These are phyloP conservation scores for Poa pratensis DNA, from an alignment of 176 grass and related monocot species.

Conservation along the genomic window DNA sequence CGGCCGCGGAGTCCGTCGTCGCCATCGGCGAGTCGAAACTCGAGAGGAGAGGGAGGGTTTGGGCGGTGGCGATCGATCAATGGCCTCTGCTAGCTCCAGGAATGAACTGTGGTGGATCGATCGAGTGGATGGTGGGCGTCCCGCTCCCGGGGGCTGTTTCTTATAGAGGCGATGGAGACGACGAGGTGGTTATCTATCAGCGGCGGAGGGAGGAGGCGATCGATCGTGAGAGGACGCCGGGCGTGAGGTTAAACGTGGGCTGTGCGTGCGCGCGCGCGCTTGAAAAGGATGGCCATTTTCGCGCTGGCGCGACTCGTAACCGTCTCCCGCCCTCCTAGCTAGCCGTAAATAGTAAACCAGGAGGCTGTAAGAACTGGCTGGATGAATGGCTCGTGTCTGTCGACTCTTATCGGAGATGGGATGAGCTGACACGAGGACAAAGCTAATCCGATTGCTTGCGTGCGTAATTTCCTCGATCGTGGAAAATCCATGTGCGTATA, in stretches of 20 bases:
- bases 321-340: too few relatives aligned
- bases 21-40: not conserved
- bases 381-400: too few relatives aligned
- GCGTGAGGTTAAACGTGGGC: not conserved
- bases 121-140: not conserved
- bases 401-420: too few relatives aligned
- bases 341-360: too few relatives aligned
- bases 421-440: too few relatives aligned
- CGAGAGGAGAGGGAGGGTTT: not conserved
- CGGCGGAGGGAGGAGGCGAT: not conserved
- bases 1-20: constrained; percentile 22
- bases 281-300: too few relatives aligned
- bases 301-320: too few relatives aligned
- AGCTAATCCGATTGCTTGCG: too few relatives aligned
- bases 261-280: too few relatives aligned
- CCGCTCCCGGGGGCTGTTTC: not conserved
- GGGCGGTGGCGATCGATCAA: not conserved
- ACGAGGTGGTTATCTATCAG: not conserved
- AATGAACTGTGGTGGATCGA: not conserved
- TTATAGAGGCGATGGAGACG: not conserved
- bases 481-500: too few relatives aligned
- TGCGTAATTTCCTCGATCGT: too few relatives aligned
- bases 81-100: not conserved
- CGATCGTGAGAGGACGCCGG: not conserved
- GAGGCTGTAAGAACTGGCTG: too few relatives aligned